Evolutionary conservation across 2,329 filamentous ascomycete species (phyloP).

Genomic region (Falciphora oryzae): DNA sequence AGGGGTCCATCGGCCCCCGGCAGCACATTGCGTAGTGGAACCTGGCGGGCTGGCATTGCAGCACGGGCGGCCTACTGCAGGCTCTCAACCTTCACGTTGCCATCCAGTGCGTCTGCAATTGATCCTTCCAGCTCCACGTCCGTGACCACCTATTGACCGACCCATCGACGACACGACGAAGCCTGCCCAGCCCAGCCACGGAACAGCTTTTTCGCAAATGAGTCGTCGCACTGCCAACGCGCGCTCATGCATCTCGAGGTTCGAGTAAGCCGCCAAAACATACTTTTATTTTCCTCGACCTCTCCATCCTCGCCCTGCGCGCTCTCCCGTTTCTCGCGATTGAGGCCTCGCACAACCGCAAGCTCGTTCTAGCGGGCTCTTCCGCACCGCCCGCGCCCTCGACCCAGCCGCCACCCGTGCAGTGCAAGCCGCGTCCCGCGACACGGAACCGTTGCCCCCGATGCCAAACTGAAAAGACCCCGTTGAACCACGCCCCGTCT

Average conservation of each 20-base stretch:
- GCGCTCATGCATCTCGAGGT: background rate
- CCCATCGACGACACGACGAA: background rate
- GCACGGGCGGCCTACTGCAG: too few species aligned
- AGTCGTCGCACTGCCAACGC: background rate
- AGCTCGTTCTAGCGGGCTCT: background rate
- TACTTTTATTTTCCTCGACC: background rate
- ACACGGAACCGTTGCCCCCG: background rate
- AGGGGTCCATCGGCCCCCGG: background rate
- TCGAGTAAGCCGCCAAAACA: background rate
- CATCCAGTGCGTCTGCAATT: too few species aligned
- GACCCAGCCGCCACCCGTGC: too few species aligned
- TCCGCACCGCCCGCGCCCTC: background rate
- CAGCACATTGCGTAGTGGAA: background rate
- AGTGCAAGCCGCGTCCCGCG: too few species aligned
- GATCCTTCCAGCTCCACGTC: background rate
- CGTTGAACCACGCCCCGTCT: background rate
- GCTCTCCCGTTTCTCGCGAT: too few species aligned
- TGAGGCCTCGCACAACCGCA: background rate
- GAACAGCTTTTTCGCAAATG: background rate
- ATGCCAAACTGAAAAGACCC: background rate
- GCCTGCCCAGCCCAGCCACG: background rate
- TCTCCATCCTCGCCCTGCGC: too few species aligned
- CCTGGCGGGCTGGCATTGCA: background rate
- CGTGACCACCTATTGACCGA: background rate
- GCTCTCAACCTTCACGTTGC: too few species aligned